Base-by-base conservation (phyloP, 2,329 filamentous ascomycete species). In the Alternaria postmessia region DNA sequence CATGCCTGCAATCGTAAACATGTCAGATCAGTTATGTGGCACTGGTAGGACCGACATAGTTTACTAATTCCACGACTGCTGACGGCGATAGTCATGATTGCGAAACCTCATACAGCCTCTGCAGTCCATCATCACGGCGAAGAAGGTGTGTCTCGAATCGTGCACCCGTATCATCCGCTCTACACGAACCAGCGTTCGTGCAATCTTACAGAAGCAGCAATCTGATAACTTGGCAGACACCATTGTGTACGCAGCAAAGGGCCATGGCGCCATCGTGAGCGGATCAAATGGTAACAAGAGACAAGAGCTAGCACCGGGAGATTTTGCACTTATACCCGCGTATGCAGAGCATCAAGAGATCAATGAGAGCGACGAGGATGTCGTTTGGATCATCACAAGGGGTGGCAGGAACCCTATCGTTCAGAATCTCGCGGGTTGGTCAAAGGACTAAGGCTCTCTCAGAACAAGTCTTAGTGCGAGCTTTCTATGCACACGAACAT, bases 291-390 rank as follows among this genome's bases (percentile, higher is more conserved):
- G 87, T 12, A 84, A 83, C 47, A 84, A 85, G 62, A 83, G 85
- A 34, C 83, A 89, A 62, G 80, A 85, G 18, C 81, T 93, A 7
- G 76, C 76, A 1, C 82, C 86, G 0, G 90, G 90, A 0, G 89
- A 92, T 73, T 92, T 91, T 75, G 89, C 88, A 3, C 83, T 91
- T 55, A 85, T 92, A 12, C 90, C 90, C 0, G 86, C 89, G 0
- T 91, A 85, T 82, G 86, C 87, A 0, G 89, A 92, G 73, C 89
- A 92, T 76, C 89, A 91, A 73, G 84, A 89, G 54, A 80, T 88
- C 20, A 92, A 92, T 68, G 85, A 91, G 38, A 84, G 84, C 1
- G 86, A 88, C 43, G 83, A 86, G 32, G 87, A 89, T 47, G 79
- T 89, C 2, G 84, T 87, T 38, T 91, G 89, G 87, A 84, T 91